Percentiles rank a stretch among this genome's conserved stretches.
phyloP scores from a whole-genome alignment of 2,329 filamentous ascomycete species.

The Aspergillus tamarii region DNA sequence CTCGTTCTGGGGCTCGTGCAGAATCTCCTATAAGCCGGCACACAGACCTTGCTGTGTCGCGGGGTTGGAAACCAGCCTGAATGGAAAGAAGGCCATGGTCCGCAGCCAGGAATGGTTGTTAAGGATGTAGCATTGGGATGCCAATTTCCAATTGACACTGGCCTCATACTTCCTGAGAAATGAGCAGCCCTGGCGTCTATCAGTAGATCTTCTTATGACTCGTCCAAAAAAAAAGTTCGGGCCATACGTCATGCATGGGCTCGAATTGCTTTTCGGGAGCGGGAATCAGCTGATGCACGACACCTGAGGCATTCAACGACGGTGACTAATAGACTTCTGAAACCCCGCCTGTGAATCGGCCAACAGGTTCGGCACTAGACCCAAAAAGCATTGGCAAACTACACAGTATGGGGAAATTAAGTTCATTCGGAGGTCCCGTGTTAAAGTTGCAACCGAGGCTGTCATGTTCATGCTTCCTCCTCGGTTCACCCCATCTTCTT shows the following conservation, averaged over 20 bases:
- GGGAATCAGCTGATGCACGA: background rate
- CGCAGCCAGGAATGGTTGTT: conserved; percentile 10
- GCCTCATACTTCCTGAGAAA: conserved; percentile 16
- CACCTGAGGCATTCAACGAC: background rate
- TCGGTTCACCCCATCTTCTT: background rate
- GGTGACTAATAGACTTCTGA: background rate
- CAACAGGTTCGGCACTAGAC: background rate
- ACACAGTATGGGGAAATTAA: conserved; percentile 1
- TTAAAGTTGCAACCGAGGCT: conserved; percentile 3
- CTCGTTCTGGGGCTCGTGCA: conserved; percentile 18
- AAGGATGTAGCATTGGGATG: conserved; percentile 16
- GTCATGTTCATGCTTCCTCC: conserved; percentile 6
- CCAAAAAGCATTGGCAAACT: background rate
- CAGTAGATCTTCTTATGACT: background rate
- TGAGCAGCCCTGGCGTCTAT: background rate
- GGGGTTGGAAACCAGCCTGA: background rate
- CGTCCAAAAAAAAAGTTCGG: background rate
- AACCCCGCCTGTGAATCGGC: background rate
- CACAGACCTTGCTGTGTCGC: background rate
- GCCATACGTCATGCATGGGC: background rate
- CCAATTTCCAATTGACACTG: conserved; percentile 9
- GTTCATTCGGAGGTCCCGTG: background rate
- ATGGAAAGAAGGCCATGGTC: conserved; percentile 3
- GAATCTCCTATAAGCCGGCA: conserved; percentile 6
- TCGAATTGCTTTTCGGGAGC: too few relatives aligned